Conservation (phyloP, 345 rosid genomes). For the Jatropha curcas region DNA sequence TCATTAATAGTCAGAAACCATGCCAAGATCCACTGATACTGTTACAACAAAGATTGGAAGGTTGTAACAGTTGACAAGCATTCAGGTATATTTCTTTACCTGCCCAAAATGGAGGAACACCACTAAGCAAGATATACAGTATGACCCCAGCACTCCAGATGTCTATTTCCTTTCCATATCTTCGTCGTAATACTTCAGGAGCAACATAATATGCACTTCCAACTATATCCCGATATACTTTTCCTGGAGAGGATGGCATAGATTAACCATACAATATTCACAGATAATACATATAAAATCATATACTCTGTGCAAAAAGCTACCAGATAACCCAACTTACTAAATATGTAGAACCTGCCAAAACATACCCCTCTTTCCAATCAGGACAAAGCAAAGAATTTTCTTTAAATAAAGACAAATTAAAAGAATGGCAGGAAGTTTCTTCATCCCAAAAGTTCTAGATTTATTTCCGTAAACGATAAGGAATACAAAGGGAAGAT, state of each 20-base stretch:
- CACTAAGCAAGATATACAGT: slow-evolving; percentile 32
- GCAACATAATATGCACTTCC: slow-evolving; percentile 36
- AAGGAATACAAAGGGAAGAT: neutral
- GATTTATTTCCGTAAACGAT: neutral
- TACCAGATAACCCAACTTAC: neutral
- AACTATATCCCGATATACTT: slow-evolving; percentile 28
- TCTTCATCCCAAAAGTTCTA: neutral
- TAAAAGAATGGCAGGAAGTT: neutral
- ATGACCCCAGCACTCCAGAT: slow-evolving; percentile 38
- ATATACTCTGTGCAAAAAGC: neutral
- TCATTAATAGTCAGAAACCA: neutral
- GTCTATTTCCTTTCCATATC: slow-evolving; percentile 34
- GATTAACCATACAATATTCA: neutral
- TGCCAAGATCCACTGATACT: neutral
- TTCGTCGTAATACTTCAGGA: slow-evolving; percentile 31
- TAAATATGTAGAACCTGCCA: neutral
- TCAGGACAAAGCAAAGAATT: neutral
- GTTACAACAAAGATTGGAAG: no score
- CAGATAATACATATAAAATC: neutral
- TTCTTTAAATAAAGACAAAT: neutral
- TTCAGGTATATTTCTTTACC: slow-evolving; percentile 10
- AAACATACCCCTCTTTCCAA: neutral
- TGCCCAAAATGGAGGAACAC: slow-evolving; percentile 39
- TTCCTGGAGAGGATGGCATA: slow-evolving; percentile 19
- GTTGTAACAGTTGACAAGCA: neutral